Percentiles rank a stretch among this genome's conserved stretches.
phyloP scores from a whole-genome alignment of 805 yeast genomes.

The Wickerhamiella azymoides region DNA sequence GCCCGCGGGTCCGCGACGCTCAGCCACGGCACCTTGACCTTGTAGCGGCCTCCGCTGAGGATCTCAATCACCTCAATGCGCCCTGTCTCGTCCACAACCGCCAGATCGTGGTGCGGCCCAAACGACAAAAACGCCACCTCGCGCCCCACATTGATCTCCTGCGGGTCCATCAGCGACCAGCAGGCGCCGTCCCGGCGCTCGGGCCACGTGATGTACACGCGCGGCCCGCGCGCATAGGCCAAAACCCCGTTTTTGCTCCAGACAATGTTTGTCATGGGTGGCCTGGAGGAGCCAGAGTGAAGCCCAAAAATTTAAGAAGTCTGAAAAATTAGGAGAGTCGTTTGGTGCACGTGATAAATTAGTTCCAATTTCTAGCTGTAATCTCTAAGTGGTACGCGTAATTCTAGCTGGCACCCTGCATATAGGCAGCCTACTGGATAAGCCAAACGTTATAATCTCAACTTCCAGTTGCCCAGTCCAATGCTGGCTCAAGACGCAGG shows the following conservation, averaged over 20 bases:
- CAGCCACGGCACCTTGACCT: conserved; percentile 13
- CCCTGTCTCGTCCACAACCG: conserved; percentile 62
- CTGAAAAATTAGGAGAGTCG: too few relatives aligned
- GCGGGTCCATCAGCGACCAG: conserved; percentile 64
- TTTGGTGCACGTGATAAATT: too few relatives aligned
- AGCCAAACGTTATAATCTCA: too few relatives aligned
- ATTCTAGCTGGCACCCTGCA: too few relatives aligned
- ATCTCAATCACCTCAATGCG: conserved; percentile 39
- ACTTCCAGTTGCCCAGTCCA: too few relatives aligned
- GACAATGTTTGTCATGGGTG: conserved; percentile 28
- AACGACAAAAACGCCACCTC: conserved; percentile 39
- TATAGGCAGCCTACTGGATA: too few relatives aligned
- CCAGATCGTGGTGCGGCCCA: conserved; percentile 70
- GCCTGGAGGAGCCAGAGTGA: too few relatives aligned
- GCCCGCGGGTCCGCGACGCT: conserved; percentile 20
- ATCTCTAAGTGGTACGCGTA: too few relatives aligned
- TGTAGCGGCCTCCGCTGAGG: conserved; percentile 14
- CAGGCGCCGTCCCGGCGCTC: conserved; percentile 60
- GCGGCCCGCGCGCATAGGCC: conserved; percentile 40
- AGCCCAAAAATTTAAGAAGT: too few relatives aligned
- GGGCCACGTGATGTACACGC: conserved; percentile 46
- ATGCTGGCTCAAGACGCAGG: too few relatives aligned
- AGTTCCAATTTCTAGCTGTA: too few relatives aligned
- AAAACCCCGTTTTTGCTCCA: conserved; percentile 83
- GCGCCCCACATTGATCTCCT: conserved; percentile 23